Conservation (phyloP, 1,139 yeast genomes). For the Debaryomyces fabryi region DNA sequence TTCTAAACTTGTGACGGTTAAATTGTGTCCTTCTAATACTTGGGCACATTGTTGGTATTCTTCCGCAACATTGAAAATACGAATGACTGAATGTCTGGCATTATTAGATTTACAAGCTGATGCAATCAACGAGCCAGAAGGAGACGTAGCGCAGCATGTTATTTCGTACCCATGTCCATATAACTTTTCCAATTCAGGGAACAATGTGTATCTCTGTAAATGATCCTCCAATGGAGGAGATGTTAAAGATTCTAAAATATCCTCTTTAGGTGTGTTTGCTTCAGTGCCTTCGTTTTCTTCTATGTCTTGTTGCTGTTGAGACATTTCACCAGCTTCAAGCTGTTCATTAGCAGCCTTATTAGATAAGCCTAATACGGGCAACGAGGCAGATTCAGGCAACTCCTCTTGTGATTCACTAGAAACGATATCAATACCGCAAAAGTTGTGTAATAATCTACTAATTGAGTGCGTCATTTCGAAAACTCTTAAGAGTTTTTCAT, state of each 20-base stretch:
- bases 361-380: constrained; percentile 93
- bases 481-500: constrained; percentile 87
- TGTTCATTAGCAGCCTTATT: constrained; percentile 76
- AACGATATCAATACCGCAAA: constrained; percentile 49
- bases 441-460: constrained; percentile 57
- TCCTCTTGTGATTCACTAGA: constrained; percentile 21
- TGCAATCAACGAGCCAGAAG: constrained; percentile 68
- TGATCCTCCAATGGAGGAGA: constrained; percentile 87
- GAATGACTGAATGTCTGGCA: constrained; percentile 79
- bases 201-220: constrained; percentile 85
- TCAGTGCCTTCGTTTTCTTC: constrained; percentile 43
- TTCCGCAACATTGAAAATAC: constrained; percentile 65
- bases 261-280: constrained; percentile 43
- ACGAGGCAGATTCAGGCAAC: constrained; percentile 79
- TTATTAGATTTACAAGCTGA: constrained; percentile 92
- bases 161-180: constrained; percentile 98
- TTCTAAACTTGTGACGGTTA: constrained; percentile 81
- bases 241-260: constrained; percentile 45
- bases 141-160: constrained; percentile 73
- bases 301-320: constrained; percentile 36
- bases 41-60: constrained; percentile 42
- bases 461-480: constrained; percentile 89
- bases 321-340: constrained; percentile 43
- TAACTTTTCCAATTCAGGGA: constrained; percentile 93
- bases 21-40: constrained; percentile 62